Base-by-base conservation (phyloP, 768 basidiomycete genomes). In the Trametes cubensis region DNA sequence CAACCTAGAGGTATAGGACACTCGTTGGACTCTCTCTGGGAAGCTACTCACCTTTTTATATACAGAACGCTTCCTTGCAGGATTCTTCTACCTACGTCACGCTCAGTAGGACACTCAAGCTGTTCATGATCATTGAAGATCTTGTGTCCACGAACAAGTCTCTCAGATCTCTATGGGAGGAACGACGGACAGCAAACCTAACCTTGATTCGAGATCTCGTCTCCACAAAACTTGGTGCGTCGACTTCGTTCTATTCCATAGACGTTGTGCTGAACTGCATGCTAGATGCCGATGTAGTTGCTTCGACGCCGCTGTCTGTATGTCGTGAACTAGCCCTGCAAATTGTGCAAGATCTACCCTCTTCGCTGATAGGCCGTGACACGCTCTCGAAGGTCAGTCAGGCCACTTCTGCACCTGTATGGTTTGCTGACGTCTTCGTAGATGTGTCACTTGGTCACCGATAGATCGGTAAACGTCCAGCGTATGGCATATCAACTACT, bases 381-480 rank as follows among this genome's bases (percentile, higher is more conserved):
- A 87, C 87, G 3, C 74, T 96, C 50, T 74, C 85, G 0, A 84
- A 86, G 72, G 90, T 89, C 49, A 67, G 77, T 51, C 18, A 28
- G 15, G 21, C 23, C 41, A 28, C 38, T 25, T 26, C 23, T 2
- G 1, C 15, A 28, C 28, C 28, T 28, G 4, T 28, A 28, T 7
- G 28, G 28, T 7, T 23, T 18, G 53, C 67, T 42, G 61, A 44
- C 15, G 51, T 28, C 17, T 30, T 26, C 52, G 0, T 66, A 95
- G 92, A 89, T 95, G 82, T 88, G 86, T 61, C 88, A 92, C 69
- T 79, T 97, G 7, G 76, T 98, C 18, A 78, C 78, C 18, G 92
- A 95, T 49, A 72, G 79, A 0, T 83, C 80, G 18, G 79, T 69
- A 4, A 80, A 83, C 23, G 87, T 94, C 2, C 94, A 95, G 70